Percentiles rank a stretch among this genome's conserved stretches.
Evolutionary conservation across 306 rosid genomes (phyloP).

Genomic region (Begonia masoniana): DNA sequence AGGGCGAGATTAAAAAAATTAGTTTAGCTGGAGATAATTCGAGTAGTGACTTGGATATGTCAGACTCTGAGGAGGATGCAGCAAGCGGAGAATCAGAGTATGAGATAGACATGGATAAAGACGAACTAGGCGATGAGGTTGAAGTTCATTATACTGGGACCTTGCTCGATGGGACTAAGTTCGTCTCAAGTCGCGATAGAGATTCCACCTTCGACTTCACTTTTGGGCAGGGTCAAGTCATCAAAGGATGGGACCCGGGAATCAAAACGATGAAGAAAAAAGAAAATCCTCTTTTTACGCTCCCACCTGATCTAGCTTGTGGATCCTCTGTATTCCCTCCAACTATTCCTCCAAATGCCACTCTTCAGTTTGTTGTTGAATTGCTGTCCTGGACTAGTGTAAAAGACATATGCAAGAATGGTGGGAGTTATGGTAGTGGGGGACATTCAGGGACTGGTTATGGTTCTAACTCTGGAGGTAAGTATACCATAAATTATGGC

Average conservation of each 20-base stretch:
- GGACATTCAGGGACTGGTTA: too few relatives aligned
- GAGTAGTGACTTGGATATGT: too few relatives aligned
- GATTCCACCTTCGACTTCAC: constrained; percentile 68
- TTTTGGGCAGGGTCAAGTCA: constrained; percentile 97
- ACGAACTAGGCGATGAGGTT: too few relatives aligned
- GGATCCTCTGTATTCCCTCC: constrained; percentile 77
- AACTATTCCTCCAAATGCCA: constrained; percentile 79
- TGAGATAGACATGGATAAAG: too few relatives aligned
- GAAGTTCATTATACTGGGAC: constrained; percentile 89
- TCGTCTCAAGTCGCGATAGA: constrained; percentile 82
- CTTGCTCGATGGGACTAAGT: constrained; percentile 75
- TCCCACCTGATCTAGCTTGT: constrained; percentile 73
- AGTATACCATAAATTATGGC: too few relatives aligned
- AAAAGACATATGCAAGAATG: constrained; percentile 80
- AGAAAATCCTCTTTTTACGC: constrained; percentile 71
- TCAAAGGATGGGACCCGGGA: constrained; percentile 90
- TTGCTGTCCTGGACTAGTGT: constrained; percentile 78
- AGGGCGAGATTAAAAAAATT: too few relatives aligned
- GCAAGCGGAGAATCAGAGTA: too few relatives aligned
- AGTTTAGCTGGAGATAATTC: too few relatives aligned
- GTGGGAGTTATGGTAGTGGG: too few relatives aligned
- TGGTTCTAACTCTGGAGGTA: too few relatives aligned
- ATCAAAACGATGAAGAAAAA: constrained; percentile 84
- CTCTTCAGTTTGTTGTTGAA: constrained; percentile 81
- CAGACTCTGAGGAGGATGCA: too few relatives aligned